These are phyloP conservation scores for Hemerocallis citrina DNA, from an alignment of 106 monocot genomes.

Conservation along the genomic window DNA sequence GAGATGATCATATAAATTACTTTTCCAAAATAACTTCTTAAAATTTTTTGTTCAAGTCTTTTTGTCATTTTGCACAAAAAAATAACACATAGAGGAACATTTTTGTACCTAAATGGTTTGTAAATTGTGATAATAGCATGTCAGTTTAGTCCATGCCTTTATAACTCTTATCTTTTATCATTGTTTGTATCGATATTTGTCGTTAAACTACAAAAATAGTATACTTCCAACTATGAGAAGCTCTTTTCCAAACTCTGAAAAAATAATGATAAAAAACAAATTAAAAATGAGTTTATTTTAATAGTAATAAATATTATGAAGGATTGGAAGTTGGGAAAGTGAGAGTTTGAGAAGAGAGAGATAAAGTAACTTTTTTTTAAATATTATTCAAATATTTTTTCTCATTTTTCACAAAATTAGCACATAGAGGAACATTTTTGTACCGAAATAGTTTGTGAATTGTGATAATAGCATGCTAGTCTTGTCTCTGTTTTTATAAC, in stretches of 20 bases:
- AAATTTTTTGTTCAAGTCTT: background rate
- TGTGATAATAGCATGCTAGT: no score
- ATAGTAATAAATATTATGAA: no score
- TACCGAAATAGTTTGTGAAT: background rate
- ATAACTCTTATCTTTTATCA: no score
- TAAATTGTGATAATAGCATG: no score
- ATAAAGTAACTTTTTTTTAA: background rate
- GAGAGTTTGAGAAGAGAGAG: background rate
- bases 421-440: background rate
- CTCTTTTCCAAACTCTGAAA: background rate
- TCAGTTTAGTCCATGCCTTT: no score
- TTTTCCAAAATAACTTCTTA: background rate
- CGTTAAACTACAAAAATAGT: no score
- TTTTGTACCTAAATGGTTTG: background rate
- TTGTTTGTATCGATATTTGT: no score
- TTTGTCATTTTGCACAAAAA: background rate
- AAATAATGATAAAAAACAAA: background rate
- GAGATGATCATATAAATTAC: constrained; percentile 2
- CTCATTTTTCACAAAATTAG: background rate
- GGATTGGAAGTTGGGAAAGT: constrained; percentile 1
- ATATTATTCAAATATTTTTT: background rate
- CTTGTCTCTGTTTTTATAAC: no score
- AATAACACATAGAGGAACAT: background rate
- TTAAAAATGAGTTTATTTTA: no score
- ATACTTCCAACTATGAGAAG: constrained; percentile 10